Base-by-base conservation (phyloP, 2,329 filamentous ascomycete genomes). In the Gaeumannomyces sp. region DNA sequence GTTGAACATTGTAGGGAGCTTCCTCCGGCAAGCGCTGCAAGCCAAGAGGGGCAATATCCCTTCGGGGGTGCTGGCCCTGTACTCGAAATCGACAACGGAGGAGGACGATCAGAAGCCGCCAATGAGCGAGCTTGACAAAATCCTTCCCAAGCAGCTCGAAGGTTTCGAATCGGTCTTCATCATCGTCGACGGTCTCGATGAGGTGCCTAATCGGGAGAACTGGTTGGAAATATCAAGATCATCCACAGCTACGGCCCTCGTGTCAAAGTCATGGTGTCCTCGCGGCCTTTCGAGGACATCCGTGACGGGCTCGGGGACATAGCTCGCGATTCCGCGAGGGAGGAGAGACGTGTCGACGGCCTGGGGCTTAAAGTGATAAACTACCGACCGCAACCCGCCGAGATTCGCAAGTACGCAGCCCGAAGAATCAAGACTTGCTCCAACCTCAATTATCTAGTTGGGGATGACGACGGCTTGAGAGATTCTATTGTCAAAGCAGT, bases 161-260 rank as follows among this genome's bases (percentile, higher is more conserved):
- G 10, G 10, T 2, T 61, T 61, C 60, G 60, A 61, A n/a, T 35
- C n/a, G 8, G 33, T 38, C 25, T 61, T 28, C 27, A 14, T 61
- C 13, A 50, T 61, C 14, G 35, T 61, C 13, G 60, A 61, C n/a
- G 60, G n/a, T 13, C 60, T 61, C 8, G 60, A 61, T 7, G 35
- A 50, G 16, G 60, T 33, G 33, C 11, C 13, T 25, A 38, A 19
- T 7, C 13, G 16, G 16, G 60, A 61, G 19, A 45, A 3, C 38
- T 10, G 60, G 11, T 25, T 3, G 13, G 25, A 35, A 19, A 45
- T 61, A 38, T 50, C 28, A 27, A 61, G 60, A 31, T 31, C 35
- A 16, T 61, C 4, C 60, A 61, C 33, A 35, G 60, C 14, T 45
- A 45, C 60, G 25, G n/a, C 1, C 6, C 60, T 5, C n/a, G 60